Base-by-base conservation (phyloP, 1,139 yeast genomes). In the Komagataea norvegica region DNA sequence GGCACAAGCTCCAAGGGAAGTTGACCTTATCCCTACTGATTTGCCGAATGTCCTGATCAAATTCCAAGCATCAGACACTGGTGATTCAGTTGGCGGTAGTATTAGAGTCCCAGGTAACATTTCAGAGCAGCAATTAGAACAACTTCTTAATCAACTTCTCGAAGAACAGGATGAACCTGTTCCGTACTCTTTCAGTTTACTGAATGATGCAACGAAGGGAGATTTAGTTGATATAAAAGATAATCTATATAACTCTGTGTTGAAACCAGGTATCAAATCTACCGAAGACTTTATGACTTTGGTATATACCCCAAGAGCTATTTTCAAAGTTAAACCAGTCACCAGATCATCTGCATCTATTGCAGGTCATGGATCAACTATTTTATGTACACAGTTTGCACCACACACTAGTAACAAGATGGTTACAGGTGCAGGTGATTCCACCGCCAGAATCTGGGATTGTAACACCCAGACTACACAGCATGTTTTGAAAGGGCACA, bases 391-490 rank as follows among this genome's bases (percentile, higher is more conserved):
- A 34, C 91, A 85, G 48, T 91, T 93, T 70, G 94, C 98, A 1
- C 98, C 98, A 24, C 74, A 84, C 54, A 81, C 91, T 28, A 78
- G 93, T 11, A 73, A 91, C 5, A 68, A 89, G 49, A 79, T 91
- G 82, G 93, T 87, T 33, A 83, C 96, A 0, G 99, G 98, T 32
- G 88, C 96, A 8, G 99, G 99, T 31, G 99, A 91, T 59, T 77
- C 84, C 30, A 89, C 97, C n/a, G 97, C 97, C 4, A 71, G 97
- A 56, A 77, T 91, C 37, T 91, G 99, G 99, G 97, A 89, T 61
- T 85, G 96, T 60, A 84, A 87, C 55, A 89, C 97, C 0, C 94
- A 86, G 53, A 91, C 98, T 0, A 96, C 96, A 5, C 66, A 79
- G 55, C 73, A 77, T 44, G 86, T 95, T 0, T 67, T 93, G 38